Base-by-base conservation (phyloP, 192 early-diverging fungal genomes). In the Phycomyces blakesleeanus region DNA sequence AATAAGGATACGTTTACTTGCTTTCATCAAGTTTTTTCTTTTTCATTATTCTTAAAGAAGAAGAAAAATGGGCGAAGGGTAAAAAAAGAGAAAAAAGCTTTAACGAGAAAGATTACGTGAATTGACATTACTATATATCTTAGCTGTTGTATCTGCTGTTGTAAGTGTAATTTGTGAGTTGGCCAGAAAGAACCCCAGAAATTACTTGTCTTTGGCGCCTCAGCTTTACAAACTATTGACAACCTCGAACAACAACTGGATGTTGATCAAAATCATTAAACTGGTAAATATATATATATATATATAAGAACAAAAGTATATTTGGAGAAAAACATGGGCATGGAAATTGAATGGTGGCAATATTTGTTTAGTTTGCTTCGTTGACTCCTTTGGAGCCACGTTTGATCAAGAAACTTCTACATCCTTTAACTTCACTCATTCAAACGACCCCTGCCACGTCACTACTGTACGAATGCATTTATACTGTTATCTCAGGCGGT, bases 241-340 rank as follows among this genome's bases (percentile, higher is more conserved):
- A 7, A 87, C 87, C n/a, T 89, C 89, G 4, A 81, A 83, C 15
- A 97, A 99, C 77, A 99, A 98, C 70, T 99, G 97, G 97, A 95
- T 97, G 89, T 86, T 96, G n/a, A 99, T 99, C 76, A 99, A 99
- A 70, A 94, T 99, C 41, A 92, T 98, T 67, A 99, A 99, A 75
- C 78, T 99, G 73, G 91, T 92, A 81, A 60, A 64, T 63, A 15
- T 11, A 16, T 15, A n/a, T 21, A 15, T 20, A 8, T n/a, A 29
- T n/a, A 50, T 49, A 6, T 16, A 12, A 56, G 14, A 34, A 24
- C 7, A 3, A 12, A 4, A 14, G 12, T 10, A 11, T 6, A 26
- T 44, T 9, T 38, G 1, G 12, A 53, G 25, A 4, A 9, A 26
- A n/a, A 54, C 14, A 9, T 1, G 3, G 49, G 25, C 20, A 20